Evolutionary conservation across 23 red algal genomes (phyloP).

Genomic region (Gracilariopsis chorda): DNA sequence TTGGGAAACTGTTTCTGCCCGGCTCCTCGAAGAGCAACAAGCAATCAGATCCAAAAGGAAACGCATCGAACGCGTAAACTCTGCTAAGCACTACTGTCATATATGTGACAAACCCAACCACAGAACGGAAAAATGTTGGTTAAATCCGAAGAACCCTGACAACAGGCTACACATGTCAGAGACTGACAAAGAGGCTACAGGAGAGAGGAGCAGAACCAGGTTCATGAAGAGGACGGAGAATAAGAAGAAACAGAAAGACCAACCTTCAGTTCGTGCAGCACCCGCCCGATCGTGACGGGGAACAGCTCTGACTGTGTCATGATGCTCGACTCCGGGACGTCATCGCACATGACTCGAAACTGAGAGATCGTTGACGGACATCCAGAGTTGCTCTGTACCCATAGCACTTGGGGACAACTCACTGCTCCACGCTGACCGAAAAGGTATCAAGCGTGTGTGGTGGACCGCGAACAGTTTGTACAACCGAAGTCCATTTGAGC

Average conservation of each 20-base stretch:
- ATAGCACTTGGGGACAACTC: not conserved
- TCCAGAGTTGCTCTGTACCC: not conserved
- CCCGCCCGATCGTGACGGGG: not conserved
- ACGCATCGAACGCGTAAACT: not conserved
- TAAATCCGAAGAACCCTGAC: constrained; percentile 22
- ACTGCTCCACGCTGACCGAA: not conserved
- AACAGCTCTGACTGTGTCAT: not conserved
- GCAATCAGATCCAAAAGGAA: not conserved
- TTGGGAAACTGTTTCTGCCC: not conserved
- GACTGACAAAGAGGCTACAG: too few relatives aligned
- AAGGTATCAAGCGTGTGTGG: not conserved
- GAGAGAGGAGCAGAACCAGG: too few relatives aligned
- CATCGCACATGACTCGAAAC: not conserved
- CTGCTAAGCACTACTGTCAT: not conserved
- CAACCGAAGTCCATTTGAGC: not conserved
- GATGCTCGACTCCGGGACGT: not conserved
- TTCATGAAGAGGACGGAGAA: not conserved
- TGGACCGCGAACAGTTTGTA: not conserved
- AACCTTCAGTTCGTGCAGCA: not conserved
- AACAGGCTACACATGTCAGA: constrained; percentile 7
- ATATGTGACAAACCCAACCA: not conserved
- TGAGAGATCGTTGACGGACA: not conserved
- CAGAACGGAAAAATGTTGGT: not conserved
- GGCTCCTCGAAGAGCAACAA: constrained; percentile 4
- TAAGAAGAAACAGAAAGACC: not conserved